Conservation (phyloP, 257 asterid species). For the Nicotiana undulata region DNA sequence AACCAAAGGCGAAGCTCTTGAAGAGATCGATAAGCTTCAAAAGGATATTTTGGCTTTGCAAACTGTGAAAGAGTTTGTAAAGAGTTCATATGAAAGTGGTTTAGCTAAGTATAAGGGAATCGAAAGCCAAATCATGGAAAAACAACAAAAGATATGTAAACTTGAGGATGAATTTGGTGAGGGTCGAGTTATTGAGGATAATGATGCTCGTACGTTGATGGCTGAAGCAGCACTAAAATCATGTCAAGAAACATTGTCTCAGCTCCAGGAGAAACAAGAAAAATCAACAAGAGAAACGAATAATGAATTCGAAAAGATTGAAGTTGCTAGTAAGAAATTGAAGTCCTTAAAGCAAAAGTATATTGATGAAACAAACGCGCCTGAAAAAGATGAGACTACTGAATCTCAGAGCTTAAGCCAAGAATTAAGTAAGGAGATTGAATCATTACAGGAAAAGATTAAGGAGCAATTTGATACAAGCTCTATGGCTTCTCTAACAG, state of each 20-base stretch:
- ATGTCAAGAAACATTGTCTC: constrained; percentile 59
- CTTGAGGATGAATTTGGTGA: constrained; percentile 67
- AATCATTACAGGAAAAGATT: constrained; percentile 14
- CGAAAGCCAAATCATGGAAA: constrained; percentile 69
- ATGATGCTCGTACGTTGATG: constrained; percentile 73
- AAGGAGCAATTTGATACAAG: constrained; percentile 22
- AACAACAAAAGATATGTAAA: constrained; percentile 55
- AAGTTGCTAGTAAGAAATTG: constrained; percentile 39
- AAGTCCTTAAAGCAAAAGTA: constrained; percentile 30
- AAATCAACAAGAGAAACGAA: constrained; percentile 35
- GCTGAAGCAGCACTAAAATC: constrained; percentile 79
- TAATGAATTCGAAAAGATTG: constrained; percentile 51
- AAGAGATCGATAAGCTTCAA: constrained; percentile 68
- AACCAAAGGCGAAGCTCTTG: constrained; percentile 47
- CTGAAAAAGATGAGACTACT: constrained; percentile 4
- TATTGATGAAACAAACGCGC: constrained; percentile 15
- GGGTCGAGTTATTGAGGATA: constrained; percentile 50
- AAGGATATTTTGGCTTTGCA: constrained; percentile 67
- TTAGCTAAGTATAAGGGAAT: constrained; percentile 57
- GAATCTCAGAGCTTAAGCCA: constrained; percentile 6
- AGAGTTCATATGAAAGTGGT: constrained; percentile 76
- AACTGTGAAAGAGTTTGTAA: constrained; percentile 77
- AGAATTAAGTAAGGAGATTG: constrained; percentile 17
- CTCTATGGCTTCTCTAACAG: constrained; percentile 39
- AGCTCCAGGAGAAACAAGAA: constrained; percentile 60